Evolutionary conservation across 257 asterid genomes (phyloP).

Genomic region (Anisodus tanguticus): DNA sequence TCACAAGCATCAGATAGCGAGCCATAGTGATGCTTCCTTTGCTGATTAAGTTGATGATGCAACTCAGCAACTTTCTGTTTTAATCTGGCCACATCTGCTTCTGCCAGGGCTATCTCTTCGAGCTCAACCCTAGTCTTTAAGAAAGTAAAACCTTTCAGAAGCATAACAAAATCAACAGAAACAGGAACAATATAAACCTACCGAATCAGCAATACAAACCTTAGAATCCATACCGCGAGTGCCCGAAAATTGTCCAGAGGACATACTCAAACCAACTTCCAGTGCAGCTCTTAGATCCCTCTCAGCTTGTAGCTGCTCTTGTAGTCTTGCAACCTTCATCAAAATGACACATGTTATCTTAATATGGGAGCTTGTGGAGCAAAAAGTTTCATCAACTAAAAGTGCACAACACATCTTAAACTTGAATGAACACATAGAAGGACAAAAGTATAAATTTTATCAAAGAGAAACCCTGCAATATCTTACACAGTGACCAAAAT

Average conservation of each 20-base stretch:
- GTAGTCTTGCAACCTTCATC: slow-evolving; percentile 82
- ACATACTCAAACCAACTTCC: slow-evolving; percentile 96
- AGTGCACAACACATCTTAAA: slow-evolving; percentile 8
- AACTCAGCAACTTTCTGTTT: slow-evolving; percentile 98
- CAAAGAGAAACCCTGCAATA: neutral
- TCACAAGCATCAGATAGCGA: slow-evolving; percentile 76
- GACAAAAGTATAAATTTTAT: neutral
- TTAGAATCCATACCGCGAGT: slow-evolving; percentile 89
- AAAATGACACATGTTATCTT: slow-evolving; percentile 28
- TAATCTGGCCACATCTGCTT: slow-evolving; percentile 94
- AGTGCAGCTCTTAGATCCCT: slow-evolving; percentile 93
- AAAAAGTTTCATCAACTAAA: neutral
- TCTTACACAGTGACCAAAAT: neutral
- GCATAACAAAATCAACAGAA: neutral
- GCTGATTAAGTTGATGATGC: slow-evolving; percentile 95
- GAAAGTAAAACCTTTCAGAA: slow-evolving; percentile 17
- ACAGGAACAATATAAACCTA: neutral
- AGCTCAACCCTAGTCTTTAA: slow-evolving; percentile 93
- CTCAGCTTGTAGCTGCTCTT: slow-evolving; percentile 98
- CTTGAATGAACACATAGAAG: neutral
- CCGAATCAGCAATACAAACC: slow-evolving; percentile 49
- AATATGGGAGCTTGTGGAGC: slow-evolving; percentile 15
- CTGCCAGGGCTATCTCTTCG: slow-evolving; percentile 98
- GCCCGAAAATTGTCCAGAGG: slow-evolving; percentile 80
- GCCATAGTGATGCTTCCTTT: slow-evolving; percentile 84